Evolutionary conservation across 1,284 basidiomycete genomes (phyloP), one percentile per base, ranked within the genome.

Genomic region (Pseudomicrostroma phylloplanum): DNA sequence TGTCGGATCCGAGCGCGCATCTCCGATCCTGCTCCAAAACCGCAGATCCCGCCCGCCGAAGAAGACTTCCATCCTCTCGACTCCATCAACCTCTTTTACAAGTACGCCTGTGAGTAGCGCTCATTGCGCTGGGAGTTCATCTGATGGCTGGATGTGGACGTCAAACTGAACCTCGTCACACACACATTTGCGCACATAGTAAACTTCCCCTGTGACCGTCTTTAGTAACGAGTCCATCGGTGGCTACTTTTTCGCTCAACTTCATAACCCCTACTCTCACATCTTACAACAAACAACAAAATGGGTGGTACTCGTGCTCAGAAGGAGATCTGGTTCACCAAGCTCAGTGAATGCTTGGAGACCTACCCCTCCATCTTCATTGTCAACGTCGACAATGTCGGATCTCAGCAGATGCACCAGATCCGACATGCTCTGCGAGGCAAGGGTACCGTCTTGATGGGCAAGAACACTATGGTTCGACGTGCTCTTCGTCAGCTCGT

Each of bases 401-500:
- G 91, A 67, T 97, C 93, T 68, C 96, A 97, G 86, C 96, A 99
- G 84, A 81, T 93, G 91, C 92, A 96, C 81, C 92, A 96, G 83
- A 97, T 98, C 80, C 93, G 96, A 85, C 88, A 91, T 74, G 85
- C 94, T 59, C 67, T 99, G 81, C 92, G 96, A 78, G 92, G 92
- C 80, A 92, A 91, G 82, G 96, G 90, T 85, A 84, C 92, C 65
- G 93, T 98, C 71, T 83, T 99, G 77, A 99, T 99, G 96, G 94
- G 94, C 81, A 99, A 99, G 85, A 99, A 99, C 88, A 99, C 96
- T 81, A 97, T 98, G 96, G 93, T 97, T 78, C 91, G 94, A 83
- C 92, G 94, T 80, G 94, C 92, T 65, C 86, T 99, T 72, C 92
- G 94, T 75, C 85, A 88, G 80, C 87, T 97, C 81, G 85, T 97